phyloP scores from a whole-genome alignment of 192 early-diverging fungal genomes.

The Linnemannia elongata region DNA sequence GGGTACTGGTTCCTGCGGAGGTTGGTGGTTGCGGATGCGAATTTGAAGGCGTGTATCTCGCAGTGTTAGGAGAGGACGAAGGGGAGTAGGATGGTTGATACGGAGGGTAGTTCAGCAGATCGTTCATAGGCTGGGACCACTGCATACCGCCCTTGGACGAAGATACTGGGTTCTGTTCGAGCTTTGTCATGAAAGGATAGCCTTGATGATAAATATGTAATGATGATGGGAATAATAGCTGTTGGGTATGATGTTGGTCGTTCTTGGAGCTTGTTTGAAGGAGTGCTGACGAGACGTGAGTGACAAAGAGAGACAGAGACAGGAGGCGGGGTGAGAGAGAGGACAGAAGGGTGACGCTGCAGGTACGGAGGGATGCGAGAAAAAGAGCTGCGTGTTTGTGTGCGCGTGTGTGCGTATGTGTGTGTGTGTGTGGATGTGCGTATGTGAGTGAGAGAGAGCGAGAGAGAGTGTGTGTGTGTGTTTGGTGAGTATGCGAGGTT shows the following conservation, averaged over 20 bases:
- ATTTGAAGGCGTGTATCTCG: constrained; percentile 15
- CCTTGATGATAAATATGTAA: background rate
- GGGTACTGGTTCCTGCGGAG: constrained; percentile 9
- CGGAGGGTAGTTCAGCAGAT: constrained; percentile 45
- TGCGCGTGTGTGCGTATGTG: background rate
- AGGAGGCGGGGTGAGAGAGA: no score
- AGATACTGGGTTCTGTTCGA: constrained; percentile 44
- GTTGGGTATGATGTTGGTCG: background rate
- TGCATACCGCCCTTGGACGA: constrained; percentile 41
- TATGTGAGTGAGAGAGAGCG: background rate
- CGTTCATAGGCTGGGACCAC: constrained; percentile 43
- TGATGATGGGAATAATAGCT: background rate
- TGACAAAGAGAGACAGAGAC: background rate
- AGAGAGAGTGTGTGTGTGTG: background rate
- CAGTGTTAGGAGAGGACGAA: constrained; percentile 13
- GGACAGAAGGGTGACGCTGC: background rate
- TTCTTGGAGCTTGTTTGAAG: background rate
- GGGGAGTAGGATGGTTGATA: constrained; percentile 18
- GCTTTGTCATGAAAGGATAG: constrained; percentile 42
- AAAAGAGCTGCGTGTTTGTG: background rate
- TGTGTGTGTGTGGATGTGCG: background rate
- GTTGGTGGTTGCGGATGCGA: constrained; percentile 14
- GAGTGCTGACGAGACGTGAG: background rate
- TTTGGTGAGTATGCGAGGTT: constrained; percentile 3
- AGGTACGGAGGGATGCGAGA: constrained; percentile 6